Evolutionary conservation across 2,329 filamentous ascomycete species (phyloP), one percentile per base, ranked within the genome.

Genomic region (Colletotrichum truncatum): DNA sequence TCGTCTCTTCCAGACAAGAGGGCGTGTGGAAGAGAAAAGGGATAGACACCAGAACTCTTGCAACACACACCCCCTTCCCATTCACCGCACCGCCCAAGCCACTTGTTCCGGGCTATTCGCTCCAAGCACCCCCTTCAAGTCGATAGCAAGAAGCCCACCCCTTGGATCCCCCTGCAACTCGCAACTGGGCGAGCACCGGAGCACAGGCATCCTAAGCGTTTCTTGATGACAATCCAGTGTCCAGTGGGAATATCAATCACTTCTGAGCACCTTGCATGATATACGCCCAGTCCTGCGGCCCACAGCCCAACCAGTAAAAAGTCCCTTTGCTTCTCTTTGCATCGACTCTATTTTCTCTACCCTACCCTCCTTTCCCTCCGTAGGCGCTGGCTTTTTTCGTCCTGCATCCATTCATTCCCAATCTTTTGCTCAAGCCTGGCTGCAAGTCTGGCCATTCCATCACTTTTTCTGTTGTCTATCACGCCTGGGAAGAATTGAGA

Each of bases 301-400:
- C 65, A 64, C 55, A 65, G 55, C 53, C 60, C 60, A 53, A 36
- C 64, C 64, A 64, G 63, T 63, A 34, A 66, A 62, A 41, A 63
- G 10, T 36, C 41, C 57, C 58, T 56, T 51, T 49, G 57, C 56
- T 51, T 58, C 58, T 56, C 63, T 57, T 43, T 64, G 55, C 61
- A 53, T 39, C 57, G 36, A 63, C 45, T 66, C 64, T 66, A 57
- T 59, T 64, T 66, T 49, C 60, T 66, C 64, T 64, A 64, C 53
- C 64, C 59, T 43, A 48, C 52, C 55, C 46, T 61, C 65, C 64
- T 51, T 64, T 67, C 62, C 65, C 64, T 65, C 67, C 54, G 67
- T 73, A 73, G 70, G 70, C 71, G 71, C 71, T 71, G 70, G 70
- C 67, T 69, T 68, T 64, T 70, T 64, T 70, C 67, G 66, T 70